These are phyloP conservation scores for Epipyxis sp. DNA, from an alignment of 108 stramenopile genomes.

Conservation along the genomic window DNA sequence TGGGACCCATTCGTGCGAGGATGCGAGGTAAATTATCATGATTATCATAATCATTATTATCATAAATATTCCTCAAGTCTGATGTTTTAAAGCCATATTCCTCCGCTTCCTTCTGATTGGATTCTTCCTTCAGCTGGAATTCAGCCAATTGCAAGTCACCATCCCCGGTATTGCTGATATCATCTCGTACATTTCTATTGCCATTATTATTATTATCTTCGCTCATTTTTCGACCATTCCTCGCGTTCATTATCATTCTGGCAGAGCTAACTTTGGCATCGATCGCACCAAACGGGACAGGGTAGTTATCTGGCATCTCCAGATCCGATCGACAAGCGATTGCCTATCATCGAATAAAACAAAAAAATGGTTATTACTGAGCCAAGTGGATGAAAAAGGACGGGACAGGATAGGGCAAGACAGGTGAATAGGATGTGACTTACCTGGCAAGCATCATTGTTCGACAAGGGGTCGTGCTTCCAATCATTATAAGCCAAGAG, in stretches of 20 bases:
- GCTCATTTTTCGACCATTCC: too few relatives aligned
- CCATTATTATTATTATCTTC: too few relatives aligned
- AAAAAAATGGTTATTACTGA: not conserved
- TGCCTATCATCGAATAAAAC: not conserved
- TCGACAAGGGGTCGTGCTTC: not conserved
- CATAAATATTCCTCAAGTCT: not conserved
- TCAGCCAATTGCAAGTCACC: not conserved
- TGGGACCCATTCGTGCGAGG: not conserved
- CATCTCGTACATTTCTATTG: too few relatives aligned
- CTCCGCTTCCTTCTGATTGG: not conserved
- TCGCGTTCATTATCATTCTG: too few relatives aligned
- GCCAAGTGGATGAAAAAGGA: not conserved
- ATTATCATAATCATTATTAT: not conserved
- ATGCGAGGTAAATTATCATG: not conserved
- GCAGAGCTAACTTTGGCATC: conserved; percentile 28
- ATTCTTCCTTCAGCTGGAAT: not conserved
- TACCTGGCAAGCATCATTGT: not conserved
- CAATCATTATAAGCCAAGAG: conserved; percentile 17
- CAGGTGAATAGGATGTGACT: not conserved
- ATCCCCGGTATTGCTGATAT: not conserved
- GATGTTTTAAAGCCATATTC: not conserved
- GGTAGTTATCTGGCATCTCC: not conserved
- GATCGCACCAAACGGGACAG: conserved; percentile 13
- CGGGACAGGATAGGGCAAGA: not conserved
- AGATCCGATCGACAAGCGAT: conserved; percentile 30